Conservation (phyloP, 2,329 filamentous ascomycete genomes). For the Aureobasidium sp. region DNA sequence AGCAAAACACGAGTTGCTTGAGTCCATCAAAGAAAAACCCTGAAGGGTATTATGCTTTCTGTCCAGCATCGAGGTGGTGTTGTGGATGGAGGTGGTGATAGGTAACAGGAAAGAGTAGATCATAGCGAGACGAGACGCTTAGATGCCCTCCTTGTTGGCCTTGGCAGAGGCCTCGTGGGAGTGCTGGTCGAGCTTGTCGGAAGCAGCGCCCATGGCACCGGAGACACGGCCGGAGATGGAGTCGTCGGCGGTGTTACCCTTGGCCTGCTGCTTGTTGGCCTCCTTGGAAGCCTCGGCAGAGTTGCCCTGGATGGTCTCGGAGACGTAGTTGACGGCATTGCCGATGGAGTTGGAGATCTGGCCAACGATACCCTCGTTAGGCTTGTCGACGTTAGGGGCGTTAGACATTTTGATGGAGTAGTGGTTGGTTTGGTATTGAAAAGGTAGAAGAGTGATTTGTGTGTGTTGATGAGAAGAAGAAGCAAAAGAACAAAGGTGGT, state of each 20-base stretch:
- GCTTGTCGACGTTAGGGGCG: slow-evolving; percentile 34
- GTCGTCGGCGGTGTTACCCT: slow-evolving; percentile 53
- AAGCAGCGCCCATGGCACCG: slow-evolving; percentile 43
- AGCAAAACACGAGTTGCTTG: slow-evolving; percentile 5
- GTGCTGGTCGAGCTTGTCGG: slow-evolving; percentile 46
- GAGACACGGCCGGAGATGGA: slow-evolving; percentile 44
- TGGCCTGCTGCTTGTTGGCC: slow-evolving; percentile 53
- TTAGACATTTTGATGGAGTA: slow-evolving; percentile 30
- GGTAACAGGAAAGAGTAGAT: neutral
- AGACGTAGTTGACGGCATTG: slow-evolving; percentile 61
- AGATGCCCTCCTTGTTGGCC: slow-evolving; percentile 39
- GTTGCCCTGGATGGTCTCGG: slow-evolving; percentile 53
- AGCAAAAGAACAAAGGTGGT: neutral
- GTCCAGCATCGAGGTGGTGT: neutral
- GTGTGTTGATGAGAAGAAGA: slow-evolving; percentile 7
- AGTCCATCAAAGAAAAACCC: neutral
- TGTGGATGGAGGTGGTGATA: neutral
- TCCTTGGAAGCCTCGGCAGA: slow-evolving; percentile 54
- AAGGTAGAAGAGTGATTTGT: neutral
- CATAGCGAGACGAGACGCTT: slow-evolving; percentile 11
- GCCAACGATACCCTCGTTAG: slow-evolving; percentile 36
- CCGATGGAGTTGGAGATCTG: slow-evolving; percentile 17
- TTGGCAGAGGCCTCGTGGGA: slow-evolving; percentile 42
- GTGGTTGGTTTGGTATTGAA: slow-evolving; percentile 13
- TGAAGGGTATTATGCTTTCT: slow-evolving; percentile 1